A percentile compares a stretch with the other conserved stretches of the same genome.
These are phyloP conservation scores for Clonostachys chloroleuca DNA, from an alignment of 2,329 filamentous ascomycete genomes.

Conservation along the genomic window DNA sequence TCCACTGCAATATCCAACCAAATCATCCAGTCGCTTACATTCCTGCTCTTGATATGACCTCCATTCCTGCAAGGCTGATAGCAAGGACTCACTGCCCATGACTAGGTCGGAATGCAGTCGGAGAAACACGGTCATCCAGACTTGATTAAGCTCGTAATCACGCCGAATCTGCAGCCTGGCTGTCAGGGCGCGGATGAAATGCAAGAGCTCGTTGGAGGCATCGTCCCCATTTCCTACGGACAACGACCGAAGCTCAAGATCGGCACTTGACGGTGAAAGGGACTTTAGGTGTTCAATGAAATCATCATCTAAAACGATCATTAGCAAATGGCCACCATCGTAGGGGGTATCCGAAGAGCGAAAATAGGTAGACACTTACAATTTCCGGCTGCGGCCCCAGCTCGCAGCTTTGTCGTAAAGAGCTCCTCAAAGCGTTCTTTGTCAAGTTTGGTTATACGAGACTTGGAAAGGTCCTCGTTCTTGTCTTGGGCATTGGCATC, in stretches of 20 bases:
- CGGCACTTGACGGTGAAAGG: conserved; percentile 78
- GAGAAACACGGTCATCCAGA: conserved; percentile 96
- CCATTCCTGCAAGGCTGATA: conserved; percentile 63
- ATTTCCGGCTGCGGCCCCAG: conserved; percentile 48
- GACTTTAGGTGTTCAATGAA: conserved; percentile 78
- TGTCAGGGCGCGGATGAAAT: conserved; percentile 81
- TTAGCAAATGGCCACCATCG: not conserved
- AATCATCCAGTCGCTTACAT: conserved; percentile 61
- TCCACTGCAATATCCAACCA: conserved; percentile 85
- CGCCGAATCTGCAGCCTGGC: conserved; percentile 60
- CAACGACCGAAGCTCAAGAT: conserved; percentile 86
- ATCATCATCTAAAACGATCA: conserved; percentile 40
- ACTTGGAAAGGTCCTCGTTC: conserved; percentile 41
- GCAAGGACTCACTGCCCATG: conserved; percentile 46
- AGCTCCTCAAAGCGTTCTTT: conserved; percentile 49
- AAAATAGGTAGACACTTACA: conserved; percentile 43
- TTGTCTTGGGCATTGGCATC: conserved; percentile 28
- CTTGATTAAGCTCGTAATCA: conserved; percentile 92
- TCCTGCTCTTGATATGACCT: conserved; percentile 69
- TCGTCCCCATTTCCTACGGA: conserved; percentile 37
- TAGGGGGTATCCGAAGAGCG: not conserved
- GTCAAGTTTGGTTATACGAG: conserved; percentile 67
- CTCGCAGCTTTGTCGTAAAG: conserved; percentile 53
- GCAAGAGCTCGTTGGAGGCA: conserved; percentile 64
- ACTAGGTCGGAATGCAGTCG: conserved; percentile 65